phyloP scores from a whole-genome alignment of 768 basidiomycete species.

The Lactarius sp. region DNA sequence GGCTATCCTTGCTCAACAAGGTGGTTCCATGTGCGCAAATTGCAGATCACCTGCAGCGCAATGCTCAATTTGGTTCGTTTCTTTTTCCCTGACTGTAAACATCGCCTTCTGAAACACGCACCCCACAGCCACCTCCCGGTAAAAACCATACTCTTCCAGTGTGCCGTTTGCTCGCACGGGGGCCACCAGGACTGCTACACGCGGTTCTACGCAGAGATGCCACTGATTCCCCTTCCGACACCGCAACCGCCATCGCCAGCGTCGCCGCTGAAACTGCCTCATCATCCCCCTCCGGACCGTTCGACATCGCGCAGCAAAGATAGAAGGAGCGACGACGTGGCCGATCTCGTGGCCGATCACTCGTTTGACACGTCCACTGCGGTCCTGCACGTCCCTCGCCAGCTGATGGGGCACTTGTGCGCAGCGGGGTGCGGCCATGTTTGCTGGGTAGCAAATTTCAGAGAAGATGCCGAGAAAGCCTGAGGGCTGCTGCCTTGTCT shows the following conservation, averaged over 20 bases:
- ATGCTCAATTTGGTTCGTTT: slow-evolving; percentile 71
- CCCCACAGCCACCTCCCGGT: slow-evolving; percentile 69
- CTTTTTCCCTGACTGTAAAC: no score
- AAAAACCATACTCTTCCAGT: slow-evolving; percentile 62
- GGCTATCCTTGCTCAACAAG: slow-evolving; percentile 46
- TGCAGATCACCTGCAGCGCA: slow-evolving; percentile 46
- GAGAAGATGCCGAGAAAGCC: slow-evolving; percentile 15
- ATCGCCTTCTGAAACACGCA: no score
- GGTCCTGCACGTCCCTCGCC: slow-evolving; percentile 1
- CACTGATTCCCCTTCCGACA: slow-evolving; percentile 44
- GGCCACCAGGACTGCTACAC: slow-evolving; percentile 79
- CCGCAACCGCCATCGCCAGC: slow-evolving; percentile 32
- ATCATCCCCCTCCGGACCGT: slow-evolving; percentile 5
- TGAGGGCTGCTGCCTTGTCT: not conserved
- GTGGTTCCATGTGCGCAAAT: slow-evolving; percentile 48
- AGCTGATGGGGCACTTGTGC: slow-evolving; percentile 56
- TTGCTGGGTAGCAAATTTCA: slow-evolving; percentile 56
- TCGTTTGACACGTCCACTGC: slow-evolving; percentile 9
- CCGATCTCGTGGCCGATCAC: slow-evolving; percentile 17
- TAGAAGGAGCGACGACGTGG: slow-evolving; percentile 18
- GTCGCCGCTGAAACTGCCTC: slow-evolving; percentile 15
- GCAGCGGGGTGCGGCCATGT: slow-evolving; percentile 80
- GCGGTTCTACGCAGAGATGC: slow-evolving; percentile 56
- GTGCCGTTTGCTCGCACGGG: slow-evolving; percentile 72
- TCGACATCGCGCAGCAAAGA: slow-evolving; percentile 27